phyloP scores from a whole-genome alignment of 1,284 basidiomycete species.

The Singerocomus inundabilis region DNA sequence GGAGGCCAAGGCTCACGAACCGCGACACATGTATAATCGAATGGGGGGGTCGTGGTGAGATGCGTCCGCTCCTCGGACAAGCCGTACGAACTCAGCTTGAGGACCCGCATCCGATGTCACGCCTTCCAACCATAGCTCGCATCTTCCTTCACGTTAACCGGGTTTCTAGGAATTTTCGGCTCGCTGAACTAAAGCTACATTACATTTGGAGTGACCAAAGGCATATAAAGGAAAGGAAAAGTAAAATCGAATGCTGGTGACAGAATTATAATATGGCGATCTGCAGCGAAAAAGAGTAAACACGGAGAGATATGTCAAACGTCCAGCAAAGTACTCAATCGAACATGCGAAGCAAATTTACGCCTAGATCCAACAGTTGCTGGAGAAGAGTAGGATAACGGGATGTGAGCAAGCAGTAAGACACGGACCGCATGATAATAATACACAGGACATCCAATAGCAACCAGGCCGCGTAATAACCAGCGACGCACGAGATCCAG shows the following conservation, averaged over 20 bases:
- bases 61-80: too few relatives aligned
- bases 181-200: conserved; percentile 1
- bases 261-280: neutral
- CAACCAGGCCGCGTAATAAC: neutral
- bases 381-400: too few relatives aligned
- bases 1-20: too few relatives aligned
- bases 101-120: neutral
- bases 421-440: conserved; percentile 6
- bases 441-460: conserved; percentile 13
- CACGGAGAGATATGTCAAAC: neutral
- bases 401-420: neutral
- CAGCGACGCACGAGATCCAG: conserved; percentile 2
- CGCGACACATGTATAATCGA: too few relatives aligned
- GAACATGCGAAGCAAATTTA: neutral
- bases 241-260: neutral
- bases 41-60: too few relatives aligned
- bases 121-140: too few relatives aligned
- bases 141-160: neutral
- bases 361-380: conserved; percentile 1
- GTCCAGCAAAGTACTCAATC: neutral
- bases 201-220: neutral
- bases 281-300: neutral
- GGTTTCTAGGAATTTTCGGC: neutral
- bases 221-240: neutral
- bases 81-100: too few relatives aligned